phyloP scores from a whole-genome alignment of 768 basidiomycete species.

The Phanerochaete sordida region DNA sequence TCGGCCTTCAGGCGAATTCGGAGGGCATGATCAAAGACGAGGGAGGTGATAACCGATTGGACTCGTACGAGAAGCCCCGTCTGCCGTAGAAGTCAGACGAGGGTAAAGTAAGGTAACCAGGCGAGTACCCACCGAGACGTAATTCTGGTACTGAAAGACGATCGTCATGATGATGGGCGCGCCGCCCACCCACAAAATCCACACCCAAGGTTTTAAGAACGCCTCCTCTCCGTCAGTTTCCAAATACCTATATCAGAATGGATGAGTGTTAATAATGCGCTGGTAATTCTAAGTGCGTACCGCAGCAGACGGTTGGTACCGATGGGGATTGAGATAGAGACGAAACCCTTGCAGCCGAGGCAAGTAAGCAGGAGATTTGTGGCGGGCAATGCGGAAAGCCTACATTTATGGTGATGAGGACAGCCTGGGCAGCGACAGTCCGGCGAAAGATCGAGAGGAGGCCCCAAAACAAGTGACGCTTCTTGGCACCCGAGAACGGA shows the following conservation, averaged over 20 bases:
- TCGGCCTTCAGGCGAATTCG: conserved; percentile 50
- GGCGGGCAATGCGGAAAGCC: too few species aligned
- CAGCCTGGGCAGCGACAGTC: background rate
- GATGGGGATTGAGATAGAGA: conserved; percentile 24
- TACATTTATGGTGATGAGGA: conserved; percentile 5
- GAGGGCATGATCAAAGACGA: conserved; percentile 55
- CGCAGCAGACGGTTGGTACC: conserved; percentile 36
- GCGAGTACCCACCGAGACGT: conserved; percentile 23
- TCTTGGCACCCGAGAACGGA: conserved; percentile 15
- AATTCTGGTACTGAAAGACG: conserved; percentile 52
- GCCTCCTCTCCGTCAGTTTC: conserved; percentile 49
- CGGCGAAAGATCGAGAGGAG: conserved; percentile 20
- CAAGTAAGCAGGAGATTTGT: background rate
- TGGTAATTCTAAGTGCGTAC: too few species aligned
- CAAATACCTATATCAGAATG: too few species aligned
- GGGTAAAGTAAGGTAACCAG: background rate
- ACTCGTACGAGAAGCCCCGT: conserved; percentile 36
- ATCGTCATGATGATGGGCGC: conserved; percentile 43
- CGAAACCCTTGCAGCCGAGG: background rate
- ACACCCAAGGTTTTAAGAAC: conserved; percentile 61
- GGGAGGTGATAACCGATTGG: conserved; percentile 47
- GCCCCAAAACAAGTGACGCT: conserved; percentile 25
- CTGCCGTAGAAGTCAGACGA: conserved; percentile 9
- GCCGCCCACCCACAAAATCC: conserved; percentile 51
- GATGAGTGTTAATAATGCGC: too few species aligned